Conservation (phyloP, 1,284 basidiomycete genomes). For the Rhodotorula sp. region DNA sequence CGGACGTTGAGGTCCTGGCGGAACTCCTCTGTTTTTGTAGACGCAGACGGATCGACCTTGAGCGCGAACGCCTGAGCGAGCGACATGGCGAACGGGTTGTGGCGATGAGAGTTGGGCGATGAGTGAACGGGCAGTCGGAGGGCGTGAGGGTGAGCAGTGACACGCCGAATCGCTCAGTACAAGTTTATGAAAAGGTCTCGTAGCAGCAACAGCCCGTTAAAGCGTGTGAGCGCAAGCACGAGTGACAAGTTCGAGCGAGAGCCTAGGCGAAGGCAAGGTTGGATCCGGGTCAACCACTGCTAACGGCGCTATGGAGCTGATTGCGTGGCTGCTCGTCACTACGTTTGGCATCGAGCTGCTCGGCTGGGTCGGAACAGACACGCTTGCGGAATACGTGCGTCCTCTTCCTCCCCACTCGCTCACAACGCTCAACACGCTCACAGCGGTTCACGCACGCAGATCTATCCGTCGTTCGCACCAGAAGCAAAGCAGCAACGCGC, state of each 20-base stretch:
- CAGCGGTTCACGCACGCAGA: background rate
- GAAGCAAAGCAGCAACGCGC: slow-evolving; percentile 30
- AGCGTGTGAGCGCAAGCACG: background rate
- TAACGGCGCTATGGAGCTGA: slow-evolving; percentile 52
- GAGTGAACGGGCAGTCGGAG: background rate
- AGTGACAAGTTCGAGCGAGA: background rate
- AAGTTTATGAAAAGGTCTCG: too few relatives aligned
- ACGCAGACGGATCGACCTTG: slow-evolving; percentile 31
- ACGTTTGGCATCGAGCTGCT: slow-evolving; percentile 77
- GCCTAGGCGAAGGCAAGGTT: too few relatives aligned
- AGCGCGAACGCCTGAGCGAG: slow-evolving; percentile 31
- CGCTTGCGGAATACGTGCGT: slow-evolving; percentile 72
- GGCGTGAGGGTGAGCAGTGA: background rate
- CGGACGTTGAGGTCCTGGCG: slow-evolving; percentile 77
- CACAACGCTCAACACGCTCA: background rate
- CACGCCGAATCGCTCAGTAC: too few relatives aligned
- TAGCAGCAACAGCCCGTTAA: too few relatives aligned
- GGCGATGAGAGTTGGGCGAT: background rate
- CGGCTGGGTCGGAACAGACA: slow-evolving; percentile 80
- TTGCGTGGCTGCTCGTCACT: slow-evolving; percentile 73
- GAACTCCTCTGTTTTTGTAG: slow-evolving; percentile 21
- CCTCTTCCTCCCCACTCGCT: slow-evolving; percentile 12
- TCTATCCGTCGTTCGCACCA: slow-evolving; percentile 19
- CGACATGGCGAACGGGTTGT: background rate
- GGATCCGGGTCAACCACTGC: background rate